Conservation (phyloP, 2,329 filamentous ascomycete genomes). For the Diaporthe destruens region DNA sequence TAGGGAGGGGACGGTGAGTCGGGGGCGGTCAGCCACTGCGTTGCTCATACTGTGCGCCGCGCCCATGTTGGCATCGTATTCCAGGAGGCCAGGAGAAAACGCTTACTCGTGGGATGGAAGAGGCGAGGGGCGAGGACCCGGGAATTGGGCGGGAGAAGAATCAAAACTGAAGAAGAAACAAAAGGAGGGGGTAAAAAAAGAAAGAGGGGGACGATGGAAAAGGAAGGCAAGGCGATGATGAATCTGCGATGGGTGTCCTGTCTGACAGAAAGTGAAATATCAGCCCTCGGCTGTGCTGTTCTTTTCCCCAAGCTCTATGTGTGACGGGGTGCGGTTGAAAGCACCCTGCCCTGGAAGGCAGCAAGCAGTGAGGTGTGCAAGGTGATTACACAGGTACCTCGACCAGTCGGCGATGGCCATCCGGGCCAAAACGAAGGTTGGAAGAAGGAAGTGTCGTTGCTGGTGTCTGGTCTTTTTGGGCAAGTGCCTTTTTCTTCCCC, state of each 20-base stretch:
- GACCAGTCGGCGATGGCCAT: slow-evolving; percentile 13
- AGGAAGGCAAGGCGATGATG: not conserved
- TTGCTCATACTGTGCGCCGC: slow-evolving; percentile 16
- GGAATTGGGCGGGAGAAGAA: not conserved
- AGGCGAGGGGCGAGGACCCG: slow-evolving; percentile 10
- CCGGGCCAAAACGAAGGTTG: not conserved
- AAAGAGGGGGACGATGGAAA: not conserved
- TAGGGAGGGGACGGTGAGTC: slow-evolving; percentile 16
- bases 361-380: not conserved
- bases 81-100: not conserved
- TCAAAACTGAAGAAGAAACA: not conserved
- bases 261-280: slow-evolving; percentile 12
- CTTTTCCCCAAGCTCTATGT: not conserved
- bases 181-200: not conserved
- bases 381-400: not conserved
- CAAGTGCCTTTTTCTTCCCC: not conserved
- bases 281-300: not conserved
- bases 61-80: slow-evolving; percentile 16
- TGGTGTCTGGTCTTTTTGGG: slow-evolving; percentile 10
- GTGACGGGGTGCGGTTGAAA: not conserved
- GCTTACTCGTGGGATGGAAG: slow-evolving; percentile 19
- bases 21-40: slow-evolving; percentile 29
- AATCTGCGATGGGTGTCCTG: not conserved
- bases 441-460: slow-evolving; percentile 8
- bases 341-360: too few species aligned